Percentiles rank a stretch among this genome's conserved stretches.
Conservation (phyloP, 768 basidiomycete genomes). For the Nidularia pulvinata region DNA sequence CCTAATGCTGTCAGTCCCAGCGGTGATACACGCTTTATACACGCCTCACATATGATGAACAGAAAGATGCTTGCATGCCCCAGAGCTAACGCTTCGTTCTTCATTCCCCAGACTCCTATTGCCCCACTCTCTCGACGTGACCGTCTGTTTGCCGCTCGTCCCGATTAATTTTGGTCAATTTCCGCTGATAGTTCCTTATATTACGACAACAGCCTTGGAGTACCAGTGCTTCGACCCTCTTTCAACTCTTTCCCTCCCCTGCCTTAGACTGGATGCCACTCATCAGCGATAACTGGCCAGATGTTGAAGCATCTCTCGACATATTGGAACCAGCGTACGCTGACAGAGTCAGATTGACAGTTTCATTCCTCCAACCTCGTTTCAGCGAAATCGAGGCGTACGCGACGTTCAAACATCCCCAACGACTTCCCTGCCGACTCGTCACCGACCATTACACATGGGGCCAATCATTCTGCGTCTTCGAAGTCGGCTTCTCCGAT, state of each 20-base stretch:
- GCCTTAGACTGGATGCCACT: constrained; percentile 15
- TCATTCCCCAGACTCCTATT: not conserved
- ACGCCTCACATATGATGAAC: not conserved
- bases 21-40: not conserved
- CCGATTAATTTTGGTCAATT: not conserved
- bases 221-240: not conserved
- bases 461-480: constrained; percentile 39
- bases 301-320: constrained; percentile 28
- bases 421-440: constrained; percentile 22
- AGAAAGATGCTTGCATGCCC: not conserved
- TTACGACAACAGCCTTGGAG: not conserved
- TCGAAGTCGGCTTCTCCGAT: constrained; percentile 29
- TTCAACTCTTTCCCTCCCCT: not conserved
- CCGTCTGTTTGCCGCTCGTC: not conserved
- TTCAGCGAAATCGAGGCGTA: constrained; percentile 25
- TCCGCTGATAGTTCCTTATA: not conserved
- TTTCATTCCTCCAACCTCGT: constrained; percentile 28
- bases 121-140: not conserved
- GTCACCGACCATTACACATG: constrained; percentile 32
- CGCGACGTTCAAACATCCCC: constrained; percentile 30
- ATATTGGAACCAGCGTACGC: constrained; percentile 30
- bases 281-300: constrained; percentile 38
- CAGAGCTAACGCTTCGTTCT: no score
- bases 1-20: not conserved
- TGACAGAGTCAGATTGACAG: constrained; percentile 31